phyloP scores from a whole-genome alignment of 352 stramenopile species.

The Pythium utonaiense region DNA sequence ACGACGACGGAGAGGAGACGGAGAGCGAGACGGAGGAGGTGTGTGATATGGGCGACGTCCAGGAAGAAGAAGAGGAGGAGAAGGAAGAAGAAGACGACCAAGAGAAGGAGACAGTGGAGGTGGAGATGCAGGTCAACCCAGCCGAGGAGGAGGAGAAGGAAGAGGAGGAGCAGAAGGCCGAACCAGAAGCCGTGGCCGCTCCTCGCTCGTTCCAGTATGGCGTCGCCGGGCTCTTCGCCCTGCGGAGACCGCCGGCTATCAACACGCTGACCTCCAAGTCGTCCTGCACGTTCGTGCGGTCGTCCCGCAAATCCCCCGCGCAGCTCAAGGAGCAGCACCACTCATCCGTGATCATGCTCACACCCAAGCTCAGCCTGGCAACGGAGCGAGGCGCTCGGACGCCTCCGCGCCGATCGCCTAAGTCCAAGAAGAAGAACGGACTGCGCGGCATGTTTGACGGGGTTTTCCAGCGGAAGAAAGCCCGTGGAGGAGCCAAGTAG shows the following conservation, averaged over 20 bases:
- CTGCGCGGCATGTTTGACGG: constrained; percentile 24
- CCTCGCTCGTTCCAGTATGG: not conserved
- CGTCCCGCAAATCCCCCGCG: constrained; percentile 12
- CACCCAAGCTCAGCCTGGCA: not conserved
- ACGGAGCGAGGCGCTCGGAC: not conserved
- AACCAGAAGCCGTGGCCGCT: not conserved
- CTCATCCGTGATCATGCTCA: constrained; percentile 3
- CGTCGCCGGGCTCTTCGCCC: not conserved
- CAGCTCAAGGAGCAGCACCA: constrained; percentile 18
- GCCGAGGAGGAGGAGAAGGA: not conserved
- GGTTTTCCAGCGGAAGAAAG: constrained; percentile 31
- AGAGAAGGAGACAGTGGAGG: not conserved
- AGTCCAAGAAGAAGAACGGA: constrained; percentile 20
- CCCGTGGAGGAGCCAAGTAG: not conserved
- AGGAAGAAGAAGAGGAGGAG: not conserved
- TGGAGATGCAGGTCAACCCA: constrained; percentile 5
- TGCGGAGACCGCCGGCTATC: constrained; percentile 16
- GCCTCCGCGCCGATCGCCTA: constrained; percentile 8
- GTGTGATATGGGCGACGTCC: not conserved
- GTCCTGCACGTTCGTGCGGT: constrained; percentile 19
- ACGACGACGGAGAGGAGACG: not conserved
- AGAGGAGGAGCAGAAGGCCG: not conserved
- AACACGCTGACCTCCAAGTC: constrained; percentile 6
- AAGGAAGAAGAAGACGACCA: not conserved
- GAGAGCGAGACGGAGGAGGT: constrained; percentile 3